phyloP scores from a whole-genome alignment of 2,329 filamentous ascomycete genomes.

The Colletotrichum melonis region DNA sequence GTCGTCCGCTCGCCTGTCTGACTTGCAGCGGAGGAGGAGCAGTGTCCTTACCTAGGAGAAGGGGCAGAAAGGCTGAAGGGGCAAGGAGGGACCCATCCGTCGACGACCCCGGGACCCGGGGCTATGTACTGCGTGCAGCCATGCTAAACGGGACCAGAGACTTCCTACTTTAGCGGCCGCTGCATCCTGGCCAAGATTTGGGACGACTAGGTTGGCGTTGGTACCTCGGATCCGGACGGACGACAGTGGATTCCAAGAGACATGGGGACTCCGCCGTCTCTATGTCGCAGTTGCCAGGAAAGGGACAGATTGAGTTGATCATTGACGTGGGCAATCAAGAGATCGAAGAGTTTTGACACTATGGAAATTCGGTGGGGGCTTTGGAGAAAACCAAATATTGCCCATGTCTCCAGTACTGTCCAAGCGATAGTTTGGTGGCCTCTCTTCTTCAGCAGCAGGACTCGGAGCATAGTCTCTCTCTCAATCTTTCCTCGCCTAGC shows the following conservation, averaged over 20 bases:
- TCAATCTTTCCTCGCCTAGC: not conserved
- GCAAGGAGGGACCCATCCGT: not conserved
- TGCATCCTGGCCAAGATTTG: constrained; percentile 16
- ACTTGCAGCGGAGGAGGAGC: not conserved
- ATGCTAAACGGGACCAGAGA: constrained; percentile 17
- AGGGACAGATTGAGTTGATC: not conserved
- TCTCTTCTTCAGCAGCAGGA: not conserved
- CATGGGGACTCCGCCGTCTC: not conserved
- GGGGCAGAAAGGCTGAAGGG: not conserved
- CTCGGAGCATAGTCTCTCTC: not conserved
- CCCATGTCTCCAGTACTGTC: not conserved
- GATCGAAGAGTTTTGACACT: not conserved
- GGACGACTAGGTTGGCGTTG: not conserved
- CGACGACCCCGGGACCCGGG: not conserved
- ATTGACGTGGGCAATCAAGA: not conserved
- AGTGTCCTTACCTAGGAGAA: not conserved
- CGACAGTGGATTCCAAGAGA: not conserved
- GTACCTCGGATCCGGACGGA: constrained; percentile 10
- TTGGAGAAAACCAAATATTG: not conserved
- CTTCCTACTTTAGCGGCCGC: constrained; percentile 31
- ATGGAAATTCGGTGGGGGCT: not conserved
- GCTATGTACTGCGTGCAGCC: constrained; percentile 6
- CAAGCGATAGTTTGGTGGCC: not conserved
- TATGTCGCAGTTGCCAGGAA: not conserved
- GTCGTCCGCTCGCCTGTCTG: not conserved